These are phyloP conservation scores for Flaveria robusta DNA, from an alignment of 129 eudicot species.

Conservation along the genomic window DNA sequence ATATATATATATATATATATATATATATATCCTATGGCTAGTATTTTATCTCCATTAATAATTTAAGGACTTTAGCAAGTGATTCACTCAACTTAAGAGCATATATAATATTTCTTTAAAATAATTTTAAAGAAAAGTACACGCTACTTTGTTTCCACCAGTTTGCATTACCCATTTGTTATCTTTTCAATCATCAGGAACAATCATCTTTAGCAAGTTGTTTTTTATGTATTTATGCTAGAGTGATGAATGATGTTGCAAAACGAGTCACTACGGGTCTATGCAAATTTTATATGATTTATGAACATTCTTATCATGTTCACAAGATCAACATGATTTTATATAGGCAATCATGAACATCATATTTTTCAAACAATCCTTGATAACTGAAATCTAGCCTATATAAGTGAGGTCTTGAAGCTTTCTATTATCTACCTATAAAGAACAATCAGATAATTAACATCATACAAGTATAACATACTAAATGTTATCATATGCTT, in stretches of 20 bases:
- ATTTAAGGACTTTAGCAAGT: background rate
- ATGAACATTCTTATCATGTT: conserved; percentile 6
- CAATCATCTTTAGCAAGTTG: background rate
- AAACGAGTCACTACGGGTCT: conserved; percentile 21
- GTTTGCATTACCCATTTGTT: background rate
- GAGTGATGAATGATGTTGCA: conserved; percentile 30
- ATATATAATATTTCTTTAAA: background rate
- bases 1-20: no score
- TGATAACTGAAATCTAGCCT: background rate
- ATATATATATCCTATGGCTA: background rate
- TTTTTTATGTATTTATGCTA: conserved; percentile 12
- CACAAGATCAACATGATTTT: background rate
- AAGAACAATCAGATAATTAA: background rate
- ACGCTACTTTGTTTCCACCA: background rate
- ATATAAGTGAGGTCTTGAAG: background rate
- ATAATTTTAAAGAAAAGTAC: background rate
- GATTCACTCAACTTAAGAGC: background rate
- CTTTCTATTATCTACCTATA: background rate
- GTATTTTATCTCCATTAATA: background rate
- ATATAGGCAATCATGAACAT: background rate
- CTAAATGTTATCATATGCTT: no score
- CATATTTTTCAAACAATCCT: background rate
- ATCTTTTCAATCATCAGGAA: background rate
- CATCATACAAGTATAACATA: background rate
- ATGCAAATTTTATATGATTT: background rate